A percentile compares a stretch with the other conserved stretches of the same genome.
phyloP scores from a whole-genome alignment of 2,329 filamentous ascomycete species.

The Boeremia exigua region DNA sequence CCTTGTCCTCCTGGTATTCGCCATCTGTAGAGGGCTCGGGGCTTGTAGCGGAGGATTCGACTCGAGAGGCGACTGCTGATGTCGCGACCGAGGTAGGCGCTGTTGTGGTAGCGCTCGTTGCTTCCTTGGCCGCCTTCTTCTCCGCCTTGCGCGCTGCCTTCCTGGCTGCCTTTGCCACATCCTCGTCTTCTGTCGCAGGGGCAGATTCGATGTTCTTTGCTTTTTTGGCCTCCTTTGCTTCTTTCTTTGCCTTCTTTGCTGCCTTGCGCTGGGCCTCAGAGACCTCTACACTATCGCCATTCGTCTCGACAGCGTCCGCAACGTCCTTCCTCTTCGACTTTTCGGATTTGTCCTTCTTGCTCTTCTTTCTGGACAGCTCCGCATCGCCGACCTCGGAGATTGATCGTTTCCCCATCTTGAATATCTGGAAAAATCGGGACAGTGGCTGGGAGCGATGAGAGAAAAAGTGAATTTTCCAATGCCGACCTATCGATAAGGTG shows the following conservation, averaged over 20 bases:
- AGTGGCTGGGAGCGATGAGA: constrained; percentile 1
- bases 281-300: constrained; percentile 25
- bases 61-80: constrained; percentile 32
- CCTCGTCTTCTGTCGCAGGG: constrained; percentile 33
- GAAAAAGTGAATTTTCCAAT: constrained; percentile 16
- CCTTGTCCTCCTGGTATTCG: constrained; percentile 59
- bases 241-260: constrained; percentile 50
- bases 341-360: constrained; percentile 45
- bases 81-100: constrained; percentile 28
- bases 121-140: constrained; percentile 45
- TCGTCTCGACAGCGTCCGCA: constrained; percentile 26
- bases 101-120: constrained; percentile 24
- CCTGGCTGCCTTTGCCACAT: constrained; percentile 40
- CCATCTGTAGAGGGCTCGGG: constrained; percentile 29
- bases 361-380: constrained; percentile 46
- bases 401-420: constrained; percentile 46
- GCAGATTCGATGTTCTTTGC: constrained; percentile 30
- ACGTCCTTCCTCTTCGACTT: constrained; percentile 30
- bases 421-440: constrained; percentile 3
- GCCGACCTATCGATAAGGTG: constrained; percentile 27
- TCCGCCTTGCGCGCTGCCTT: constrained; percentile 48
- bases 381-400: constrained; percentile 42
- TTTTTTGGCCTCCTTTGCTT: constrained; percentile 44
- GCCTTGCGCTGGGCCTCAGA: constrained; percentile 52
- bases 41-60: constrained; percentile 34